Evolutionary conservation across 2,329 filamentous ascomycete species (phyloP).

Genomic region (Dendryphion nanum): DNA sequence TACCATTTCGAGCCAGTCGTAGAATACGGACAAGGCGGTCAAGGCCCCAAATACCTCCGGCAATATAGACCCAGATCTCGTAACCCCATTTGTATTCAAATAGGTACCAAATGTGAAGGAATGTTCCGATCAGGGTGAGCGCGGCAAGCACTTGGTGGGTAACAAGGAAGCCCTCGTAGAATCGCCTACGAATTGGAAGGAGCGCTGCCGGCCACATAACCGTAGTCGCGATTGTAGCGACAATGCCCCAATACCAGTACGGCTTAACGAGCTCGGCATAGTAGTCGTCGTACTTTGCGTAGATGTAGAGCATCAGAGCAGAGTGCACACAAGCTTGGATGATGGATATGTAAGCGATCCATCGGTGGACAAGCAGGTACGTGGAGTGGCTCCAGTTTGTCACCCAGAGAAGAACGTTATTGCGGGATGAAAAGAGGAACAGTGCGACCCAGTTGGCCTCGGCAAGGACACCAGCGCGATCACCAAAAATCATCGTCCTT

Average conservation of each 20-base stretch:
- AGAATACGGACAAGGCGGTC: slow-evolving; percentile 37
- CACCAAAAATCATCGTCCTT: slow-evolving; percentile 26
- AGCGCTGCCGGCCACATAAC: slow-evolving; percentile 27
- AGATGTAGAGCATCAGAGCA: slow-evolving; percentile 14
- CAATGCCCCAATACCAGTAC: slow-evolving; percentile 42
- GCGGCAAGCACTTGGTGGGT: slow-evolving; percentile 30
- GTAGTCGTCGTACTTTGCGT: slow-evolving; percentile 15
- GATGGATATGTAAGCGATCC: slow-evolving; percentile 22
- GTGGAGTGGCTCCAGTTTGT: slow-evolving; percentile 41
- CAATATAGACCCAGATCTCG: slow-evolving; percentile 47
- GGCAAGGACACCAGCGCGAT: slow-evolving; percentile 30
- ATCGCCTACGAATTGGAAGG: slow-evolving; percentile 22
- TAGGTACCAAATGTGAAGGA: slow-evolving; percentile 37
- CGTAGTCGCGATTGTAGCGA: slow-evolving; percentile 30
- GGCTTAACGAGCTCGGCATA: slow-evolving; percentile 13
- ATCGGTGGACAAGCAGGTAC: slow-evolving; percentile 38
- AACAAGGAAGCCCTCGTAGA: slow-evolving; percentile 39
- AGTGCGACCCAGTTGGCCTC: slow-evolving; percentile 29
- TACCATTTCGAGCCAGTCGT: not conserved
- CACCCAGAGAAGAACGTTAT: slow-evolving; percentile 40
- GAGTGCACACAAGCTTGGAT: slow-evolving; percentile 23
- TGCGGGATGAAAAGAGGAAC: slow-evolving; percentile 37
- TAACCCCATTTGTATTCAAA: slow-evolving; percentile 33
- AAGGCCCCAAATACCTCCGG: slow-evolving; percentile 45
- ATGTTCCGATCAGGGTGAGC: slow-evolving; percentile 31